Percentiles rank a stretch among this genome's conserved stretches.
Evolutionary conservation across 2,329 filamentous ascomycete genomes (phyloP).

Genomic region (Hymenoscyphus infarciens): DNA sequence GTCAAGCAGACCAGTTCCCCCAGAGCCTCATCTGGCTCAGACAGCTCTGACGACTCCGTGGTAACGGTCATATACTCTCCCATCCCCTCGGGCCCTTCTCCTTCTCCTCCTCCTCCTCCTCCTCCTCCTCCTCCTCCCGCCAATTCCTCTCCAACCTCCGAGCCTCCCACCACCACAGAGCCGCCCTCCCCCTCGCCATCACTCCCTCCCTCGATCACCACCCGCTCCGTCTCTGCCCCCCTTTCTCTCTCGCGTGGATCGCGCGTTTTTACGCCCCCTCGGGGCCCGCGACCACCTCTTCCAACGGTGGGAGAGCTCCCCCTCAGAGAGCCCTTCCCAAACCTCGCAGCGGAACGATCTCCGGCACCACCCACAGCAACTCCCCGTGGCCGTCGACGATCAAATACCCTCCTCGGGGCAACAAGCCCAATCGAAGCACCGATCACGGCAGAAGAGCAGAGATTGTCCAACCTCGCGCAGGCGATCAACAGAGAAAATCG

Average conservation of each 20-base stretch:
- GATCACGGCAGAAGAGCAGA: constrained; percentile 6
- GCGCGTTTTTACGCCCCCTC: no score
- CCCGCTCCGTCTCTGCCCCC: no score
- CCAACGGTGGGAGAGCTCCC: no score
- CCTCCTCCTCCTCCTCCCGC: no score
- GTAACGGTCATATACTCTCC: constrained; percentile 7
- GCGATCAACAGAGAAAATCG: constrained; percentile 3
- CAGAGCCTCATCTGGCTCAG: not conserved
- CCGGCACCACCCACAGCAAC: not conserved
- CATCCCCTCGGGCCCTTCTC: not conserved
- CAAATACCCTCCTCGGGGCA: not conserved
- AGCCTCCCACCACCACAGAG: no score
- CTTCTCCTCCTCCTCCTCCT: not conserved
- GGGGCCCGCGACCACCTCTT: no score
- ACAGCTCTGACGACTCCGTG: not conserved
- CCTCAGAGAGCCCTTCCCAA: no score
- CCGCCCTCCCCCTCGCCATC: no score
- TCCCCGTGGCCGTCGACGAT: not conserved
- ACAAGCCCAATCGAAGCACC: constrained; percentile 6
- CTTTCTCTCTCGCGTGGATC: no score
- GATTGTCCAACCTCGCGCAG: constrained; percentile 5
- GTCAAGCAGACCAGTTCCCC: no score
- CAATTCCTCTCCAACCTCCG: no score
- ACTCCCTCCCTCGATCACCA: no score
- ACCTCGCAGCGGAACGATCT: not conserved